Evolutionary conservation across 768 basidiomycete genomes (phyloP).

Genomic region (Lentinula sp.): DNA sequence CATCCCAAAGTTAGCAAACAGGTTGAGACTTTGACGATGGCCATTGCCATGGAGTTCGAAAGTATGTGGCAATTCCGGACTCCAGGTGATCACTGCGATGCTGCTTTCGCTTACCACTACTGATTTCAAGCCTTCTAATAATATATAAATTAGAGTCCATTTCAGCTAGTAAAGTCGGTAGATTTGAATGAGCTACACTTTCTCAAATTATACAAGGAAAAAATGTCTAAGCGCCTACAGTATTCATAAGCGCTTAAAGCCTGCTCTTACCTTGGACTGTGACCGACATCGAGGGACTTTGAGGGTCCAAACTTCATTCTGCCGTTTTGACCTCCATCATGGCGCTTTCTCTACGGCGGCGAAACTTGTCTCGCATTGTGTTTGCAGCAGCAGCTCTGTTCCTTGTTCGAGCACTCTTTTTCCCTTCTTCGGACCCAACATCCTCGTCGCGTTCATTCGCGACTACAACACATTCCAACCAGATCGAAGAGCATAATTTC

Average conservation of each 20-base stretch:
- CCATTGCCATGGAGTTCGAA: too few relatives aligned
- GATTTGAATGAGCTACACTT: too few relatives aligned
- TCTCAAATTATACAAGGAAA: too few relatives aligned
- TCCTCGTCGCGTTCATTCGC: constrained; percentile 16
- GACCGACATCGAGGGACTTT: background rate
- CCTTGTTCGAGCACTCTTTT: constrained; percentile 25
- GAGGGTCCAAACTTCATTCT: background rate
- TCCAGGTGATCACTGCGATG: too few relatives aligned
- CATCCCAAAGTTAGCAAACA: too few relatives aligned
- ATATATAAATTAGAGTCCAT: too few relatives aligned
- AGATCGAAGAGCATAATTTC: constrained; percentile 47
- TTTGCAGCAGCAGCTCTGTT: constrained; percentile 27
- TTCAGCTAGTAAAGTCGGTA: too few relatives aligned
- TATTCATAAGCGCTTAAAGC: background rate
- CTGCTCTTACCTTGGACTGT: too few relatives aligned
- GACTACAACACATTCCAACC: constrained; percentile 21
- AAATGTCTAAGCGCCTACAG: background rate
- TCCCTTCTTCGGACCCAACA: constrained; percentile 19
- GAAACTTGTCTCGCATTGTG: constrained; percentile 39
- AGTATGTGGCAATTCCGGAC: too few relatives aligned
- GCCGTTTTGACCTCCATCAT: constrained; percentile 17
- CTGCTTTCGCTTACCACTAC: too few relatives aligned
- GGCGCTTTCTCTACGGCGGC: constrained; percentile 40
- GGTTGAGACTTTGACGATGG: too few relatives aligned
- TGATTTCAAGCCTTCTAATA: too few relatives aligned